A percentile compares a stretch with the other conserved stretches of the same genome.
These are phyloP conservation scores for Dendrocalamus latiflorus DNA, from an alignment of 202 grass and related monocot genomes.

Conservation along the genomic window DNA sequence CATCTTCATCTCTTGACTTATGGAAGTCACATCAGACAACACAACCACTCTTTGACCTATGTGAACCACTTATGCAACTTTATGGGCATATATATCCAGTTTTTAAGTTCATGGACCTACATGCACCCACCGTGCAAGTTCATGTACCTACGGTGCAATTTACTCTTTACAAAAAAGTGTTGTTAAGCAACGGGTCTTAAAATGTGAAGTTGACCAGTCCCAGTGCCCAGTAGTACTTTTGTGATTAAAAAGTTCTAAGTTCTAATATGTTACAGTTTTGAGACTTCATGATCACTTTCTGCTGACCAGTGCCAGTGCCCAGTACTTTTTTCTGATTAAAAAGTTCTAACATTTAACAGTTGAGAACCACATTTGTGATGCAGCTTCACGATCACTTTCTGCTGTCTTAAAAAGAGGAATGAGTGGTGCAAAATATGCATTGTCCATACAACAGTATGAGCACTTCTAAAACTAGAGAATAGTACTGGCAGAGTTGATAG, in stretches of 20 bases:
- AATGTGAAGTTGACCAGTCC: background rate
- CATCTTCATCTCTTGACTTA: too few species aligned
- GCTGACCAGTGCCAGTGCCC: too few species aligned
- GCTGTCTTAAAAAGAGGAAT: background rate
- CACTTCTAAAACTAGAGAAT: background rate
- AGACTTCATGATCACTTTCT: constrained; percentile 2
- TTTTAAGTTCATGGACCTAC: too few species aligned
- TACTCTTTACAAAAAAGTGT: background rate
- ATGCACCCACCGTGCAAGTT: too few species aligned
- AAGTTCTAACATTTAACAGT: too few species aligned
- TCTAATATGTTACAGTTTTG: constrained; percentile 11
- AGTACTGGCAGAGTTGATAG: constrained; percentile 1
- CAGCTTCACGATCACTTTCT: constrained; percentile 7
- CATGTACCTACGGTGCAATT: too few species aligned
- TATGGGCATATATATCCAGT: too few species aligned
- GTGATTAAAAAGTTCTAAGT: background rate
- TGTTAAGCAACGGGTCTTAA: background rate
- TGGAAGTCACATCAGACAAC: too few species aligned
- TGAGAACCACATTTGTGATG: too few species aligned
- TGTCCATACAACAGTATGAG: background rate
- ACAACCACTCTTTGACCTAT: too few species aligned
- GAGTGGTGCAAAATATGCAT: background rate
- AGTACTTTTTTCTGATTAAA: too few species aligned
- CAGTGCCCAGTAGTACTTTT: background rate
- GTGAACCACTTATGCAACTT: too few species aligned